Base-by-base conservation (phyloP, 2,329 filamentous ascomycete genomes). In the Didymella pinodella region DNA sequence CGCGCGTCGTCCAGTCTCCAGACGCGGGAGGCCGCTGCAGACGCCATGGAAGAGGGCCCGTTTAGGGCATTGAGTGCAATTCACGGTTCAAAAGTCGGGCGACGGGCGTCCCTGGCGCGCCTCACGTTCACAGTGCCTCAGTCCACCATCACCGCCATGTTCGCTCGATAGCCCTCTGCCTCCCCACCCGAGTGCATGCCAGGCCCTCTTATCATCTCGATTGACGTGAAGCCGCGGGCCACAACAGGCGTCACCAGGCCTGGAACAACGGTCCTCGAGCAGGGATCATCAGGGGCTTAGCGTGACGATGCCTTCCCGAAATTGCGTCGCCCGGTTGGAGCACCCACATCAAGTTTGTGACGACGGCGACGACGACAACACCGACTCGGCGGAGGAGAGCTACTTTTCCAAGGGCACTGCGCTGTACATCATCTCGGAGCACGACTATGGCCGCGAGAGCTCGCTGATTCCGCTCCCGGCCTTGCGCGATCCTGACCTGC, bases 361-460 rank as follows among this genome's bases (percentile, higher is more conserved):
- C 61, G 63, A 57, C 53, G 51, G 63, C 63, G 61, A 41, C 61
- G 63, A 57, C 53, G 51, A 63, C 49, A 44, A 25, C 40, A 28
- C 14, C 41, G 57, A 44, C 43, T 26, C 38, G 28, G 49, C 50
- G 29, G 49, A 40, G 46, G 47, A 49, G n/a, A 38, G 25, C 62
- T 59, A 61, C 65, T 63, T 62, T 67, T 62, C 63, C 57, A 18
- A 46, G 2, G 25, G 52, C 40, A 52, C 65, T n/a, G 62, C 62
- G 49, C 72, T 77, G 47, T 73, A 73, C 59, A 72, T 75, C 44
- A 69, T 77, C 50, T 71, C 71, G 43, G 75, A 74, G 65, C 71
- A 75, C 66, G 73, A 73, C 59, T 75, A 75, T 64, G 68, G 67
- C 67, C 67, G 60, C 54, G 65, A 67, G 65, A 67, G 62, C 59